Percentiles rank a stretch among this genome's conserved stretches.
Conservation (phyloP, 1,284 basidiomycete genomes). For the Pholiota adiposa region DNA sequence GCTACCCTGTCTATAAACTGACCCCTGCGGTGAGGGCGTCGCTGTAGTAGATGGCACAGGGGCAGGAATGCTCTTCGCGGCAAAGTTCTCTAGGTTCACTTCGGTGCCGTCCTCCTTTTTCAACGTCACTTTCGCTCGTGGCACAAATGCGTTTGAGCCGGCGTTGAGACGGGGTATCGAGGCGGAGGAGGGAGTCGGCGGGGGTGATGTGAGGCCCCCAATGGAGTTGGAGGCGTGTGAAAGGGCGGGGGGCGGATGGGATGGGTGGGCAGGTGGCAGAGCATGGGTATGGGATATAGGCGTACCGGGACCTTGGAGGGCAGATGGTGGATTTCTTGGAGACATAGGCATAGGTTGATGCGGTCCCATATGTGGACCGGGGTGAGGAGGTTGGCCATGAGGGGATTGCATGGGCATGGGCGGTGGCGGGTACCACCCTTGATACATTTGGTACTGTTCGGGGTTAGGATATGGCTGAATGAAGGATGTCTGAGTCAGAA, state of each 20-base stretch:
- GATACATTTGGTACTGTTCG: constrained; percentile 31
- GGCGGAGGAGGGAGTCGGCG: constrained; percentile 64
- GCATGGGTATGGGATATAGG: constrained; percentile 67
- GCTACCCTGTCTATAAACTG: constrained; percentile 39
- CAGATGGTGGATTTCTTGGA: constrained; percentile 61
- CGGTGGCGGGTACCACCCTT: constrained; percentile 32
- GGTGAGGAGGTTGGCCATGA: constrained; percentile 40
- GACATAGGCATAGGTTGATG: constrained; percentile 56
- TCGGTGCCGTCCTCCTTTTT: constrained; percentile 64
- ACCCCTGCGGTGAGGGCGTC: constrained; percentile 42
- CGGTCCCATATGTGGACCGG: constrained; percentile 33
- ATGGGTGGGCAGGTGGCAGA: constrained; percentile 50
- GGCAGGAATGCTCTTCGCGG: constrained; percentile 42
- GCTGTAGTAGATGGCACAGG: constrained; percentile 40
- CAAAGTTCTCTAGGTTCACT: constrained; percentile 57
- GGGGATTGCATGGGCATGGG: constrained; percentile 30
- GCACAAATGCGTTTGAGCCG: constrained; percentile 67
- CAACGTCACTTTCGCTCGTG: constrained; percentile 51
- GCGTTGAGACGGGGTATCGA: constrained; percentile 58
- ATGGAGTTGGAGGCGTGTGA: constrained; percentile 53
- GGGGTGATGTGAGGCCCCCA: constrained; percentile 60
- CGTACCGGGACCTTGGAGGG: constrained; percentile 63
- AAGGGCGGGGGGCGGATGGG: constrained; percentile 54
- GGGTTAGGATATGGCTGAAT: constrained; percentile 20
- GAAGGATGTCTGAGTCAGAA: constrained; percentile 3